phyloP scores from a whole-genome alignment of 2,329 filamentous ascomycete species.

The Colletotrichum sp. region DNA sequence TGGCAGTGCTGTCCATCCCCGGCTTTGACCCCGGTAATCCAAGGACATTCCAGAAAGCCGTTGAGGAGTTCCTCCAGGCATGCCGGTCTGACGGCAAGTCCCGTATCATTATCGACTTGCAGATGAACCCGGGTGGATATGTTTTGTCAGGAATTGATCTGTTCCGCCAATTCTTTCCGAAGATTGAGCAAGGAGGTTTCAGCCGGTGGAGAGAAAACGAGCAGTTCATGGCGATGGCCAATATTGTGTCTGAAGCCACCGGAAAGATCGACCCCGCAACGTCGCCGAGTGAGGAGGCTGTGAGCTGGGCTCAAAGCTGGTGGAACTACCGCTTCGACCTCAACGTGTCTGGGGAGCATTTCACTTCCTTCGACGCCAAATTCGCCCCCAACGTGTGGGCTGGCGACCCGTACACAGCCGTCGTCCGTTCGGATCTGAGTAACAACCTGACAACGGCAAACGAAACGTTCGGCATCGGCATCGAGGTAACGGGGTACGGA shows the following conservation, averaged over 20 bases:
- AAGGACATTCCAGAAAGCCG: slow-evolving; percentile 34
- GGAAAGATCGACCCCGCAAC: slow-evolving; percentile 48
- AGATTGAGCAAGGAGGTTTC: slow-evolving; percentile 39
- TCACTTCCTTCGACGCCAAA: slow-evolving; percentile 51
- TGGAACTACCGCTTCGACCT: slow-evolving; percentile 46
- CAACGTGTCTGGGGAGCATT: slow-evolving; percentile 51
- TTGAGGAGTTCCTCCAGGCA: slow-evolving; percentile 25
- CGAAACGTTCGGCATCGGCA: slow-evolving; percentile 42
- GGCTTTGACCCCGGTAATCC: slow-evolving; percentile 28
- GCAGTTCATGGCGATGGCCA: slow-evolving; percentile 49
- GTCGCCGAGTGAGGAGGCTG: slow-evolving; percentile 38
- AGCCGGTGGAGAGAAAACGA: slow-evolving; percentile 41
- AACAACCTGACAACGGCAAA: slow-evolving; percentile 46
- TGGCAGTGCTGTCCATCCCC: slow-evolving; percentile 33
- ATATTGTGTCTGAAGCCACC: slow-evolving; percentile 46
- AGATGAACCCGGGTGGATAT: slow-evolving; percentile 60
- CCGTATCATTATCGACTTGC: slow-evolving; percentile 64
- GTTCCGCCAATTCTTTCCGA: slow-evolving; percentile 57
- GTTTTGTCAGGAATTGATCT: slow-evolving; percentile 63
- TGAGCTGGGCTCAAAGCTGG: slow-evolving; percentile 51
- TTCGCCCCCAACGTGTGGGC: slow-evolving; percentile 43
- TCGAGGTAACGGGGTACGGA: slow-evolving; percentile 55
- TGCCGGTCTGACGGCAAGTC: slow-evolving; percentile 55
- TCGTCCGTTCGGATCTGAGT: slow-evolving; percentile 55
- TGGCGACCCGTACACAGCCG: slow-evolving; percentile 57